A percentile compares a stretch with the other conserved stretches of the same genome.
These are phyloP conservation scores for Aspergillus unguis DNA, from an alignment of 2,329 filamentous ascomycete genomes.

Conservation along the genomic window DNA sequence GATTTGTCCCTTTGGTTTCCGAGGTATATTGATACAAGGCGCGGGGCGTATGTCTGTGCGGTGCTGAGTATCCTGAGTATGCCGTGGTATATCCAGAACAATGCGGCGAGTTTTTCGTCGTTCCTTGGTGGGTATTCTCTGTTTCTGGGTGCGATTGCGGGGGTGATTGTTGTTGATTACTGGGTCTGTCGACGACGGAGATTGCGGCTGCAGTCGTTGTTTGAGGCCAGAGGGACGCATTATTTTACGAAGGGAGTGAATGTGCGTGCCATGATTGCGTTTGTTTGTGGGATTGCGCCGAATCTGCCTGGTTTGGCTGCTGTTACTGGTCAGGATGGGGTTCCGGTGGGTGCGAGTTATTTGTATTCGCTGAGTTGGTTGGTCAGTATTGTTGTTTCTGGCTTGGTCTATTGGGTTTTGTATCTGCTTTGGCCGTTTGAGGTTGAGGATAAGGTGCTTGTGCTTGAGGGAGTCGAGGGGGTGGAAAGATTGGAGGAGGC, in stretches of 20 bases:
- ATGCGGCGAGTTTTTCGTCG: conserved; percentile 10
- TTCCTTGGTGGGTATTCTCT: conserved; percentile 14
- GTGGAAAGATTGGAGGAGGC: conserved; percentile 3
- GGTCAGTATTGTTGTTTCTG: conserved; percentile 7
- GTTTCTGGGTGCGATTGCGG: conserved; percentile 11
- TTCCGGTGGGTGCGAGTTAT: conserved; percentile 11
- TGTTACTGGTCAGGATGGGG: conserved; percentile 6
- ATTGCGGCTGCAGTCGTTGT: conserved; percentile 6
- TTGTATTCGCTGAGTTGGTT: conserved; percentile 14
- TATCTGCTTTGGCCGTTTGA: conserved; percentile 8
- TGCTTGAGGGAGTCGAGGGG: conserved; percentile 8
- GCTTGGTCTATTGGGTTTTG: conserved; percentile 5
- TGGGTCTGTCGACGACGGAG: conserved; percentile 9
- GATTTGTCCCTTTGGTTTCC: conserved; percentile 9
- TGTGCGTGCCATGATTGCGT: conserved; percentile 7
- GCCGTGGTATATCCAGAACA: conserved; percentile 15
- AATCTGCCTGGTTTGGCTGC: conserved; percentile 12
- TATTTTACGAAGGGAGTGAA: conserved; percentile 11
- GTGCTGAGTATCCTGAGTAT: conserved; percentile 9
- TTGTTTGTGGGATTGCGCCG: conserved; percentile 10
- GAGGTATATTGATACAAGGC: conserved; percentile 3
- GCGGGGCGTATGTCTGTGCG: conserved; percentile 12
- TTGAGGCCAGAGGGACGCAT: conserved; percentile 9
- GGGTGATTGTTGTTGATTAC: conserved; percentile 11
- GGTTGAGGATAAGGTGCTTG: conserved; percentile 9